Evolutionary conservation across 257 asterid genomes (phyloP).

Genomic region (Fraxinus excelsior): DNA sequence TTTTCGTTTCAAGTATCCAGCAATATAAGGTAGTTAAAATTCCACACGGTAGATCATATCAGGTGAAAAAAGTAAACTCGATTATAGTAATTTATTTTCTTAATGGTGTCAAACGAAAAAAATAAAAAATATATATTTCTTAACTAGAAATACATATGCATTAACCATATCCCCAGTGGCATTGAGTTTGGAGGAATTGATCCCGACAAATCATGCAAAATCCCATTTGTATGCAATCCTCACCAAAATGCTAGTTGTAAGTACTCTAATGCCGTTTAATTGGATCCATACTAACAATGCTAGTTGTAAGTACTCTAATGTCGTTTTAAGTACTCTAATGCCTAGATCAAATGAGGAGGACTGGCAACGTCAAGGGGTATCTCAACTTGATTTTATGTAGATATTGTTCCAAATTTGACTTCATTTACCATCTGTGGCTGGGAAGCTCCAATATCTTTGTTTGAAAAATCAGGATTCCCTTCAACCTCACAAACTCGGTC

Average conservation of each 20-base stretch:
- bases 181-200: conserved; percentile 87
- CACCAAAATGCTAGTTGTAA: too few relatives aligned
- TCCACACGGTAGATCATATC: not conserved
- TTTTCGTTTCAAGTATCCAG: not conserved
- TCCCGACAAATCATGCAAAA: conserved; percentile 61
- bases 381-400: too few relatives aligned
- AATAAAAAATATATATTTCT: conserved; percentile 39
- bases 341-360: too few relatives aligned
- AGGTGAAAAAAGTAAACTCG: not conserved
- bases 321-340: too few relatives aligned
- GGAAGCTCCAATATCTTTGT: too few relatives aligned
- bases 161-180: conserved; percentile 93
- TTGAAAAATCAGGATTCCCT: too few relatives aligned
- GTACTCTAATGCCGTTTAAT: too few relatives aligned
- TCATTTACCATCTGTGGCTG: too few relatives aligned
- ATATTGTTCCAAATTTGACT: too few relatives aligned
- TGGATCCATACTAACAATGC: conserved; percentile 91
- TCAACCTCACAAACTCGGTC: too few relatives aligned
- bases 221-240: conserved; percentile 61
- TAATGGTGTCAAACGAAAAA: not conserved
- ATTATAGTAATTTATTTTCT: not conserved
- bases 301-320: conserved; percentile 58
- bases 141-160: conserved; percentile 70
- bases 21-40: not conserved
- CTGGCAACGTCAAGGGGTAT: too few relatives aligned